These are phyloP conservation scores for Aphanomyces invadans DNA, from an alignment of 352 stramenopile genomes.

Conservation along the genomic window DNA sequence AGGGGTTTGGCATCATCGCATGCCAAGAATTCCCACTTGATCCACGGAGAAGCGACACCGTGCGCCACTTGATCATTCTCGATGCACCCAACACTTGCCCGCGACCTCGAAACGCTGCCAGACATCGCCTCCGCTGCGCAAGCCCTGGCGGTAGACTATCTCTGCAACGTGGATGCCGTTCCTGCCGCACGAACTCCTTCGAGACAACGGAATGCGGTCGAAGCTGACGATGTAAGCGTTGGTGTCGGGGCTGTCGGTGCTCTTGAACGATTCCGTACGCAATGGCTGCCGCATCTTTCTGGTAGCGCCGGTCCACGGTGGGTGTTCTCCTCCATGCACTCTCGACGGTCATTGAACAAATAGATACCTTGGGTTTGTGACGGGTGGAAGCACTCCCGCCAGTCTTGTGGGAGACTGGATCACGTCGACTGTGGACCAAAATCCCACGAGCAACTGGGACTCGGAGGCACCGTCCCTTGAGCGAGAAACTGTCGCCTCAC, in stretches of 20 bases:
- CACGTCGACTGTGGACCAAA: constrained; percentile 18
- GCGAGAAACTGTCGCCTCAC: not conserved
- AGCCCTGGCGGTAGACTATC: not conserved
- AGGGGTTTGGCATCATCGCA: too few relatives aligned
- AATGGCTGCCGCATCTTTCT: constrained; percentile 5
- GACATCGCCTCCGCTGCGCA: not conserved
- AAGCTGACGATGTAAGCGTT: not conserved
- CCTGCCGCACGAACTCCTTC: not conserved
- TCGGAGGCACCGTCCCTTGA: constrained; percentile 3
- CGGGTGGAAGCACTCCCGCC: constrained; percentile 1
- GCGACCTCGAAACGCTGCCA: not conserved
- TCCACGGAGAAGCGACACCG: not conserved
- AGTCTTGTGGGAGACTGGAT: constrained; percentile 17
- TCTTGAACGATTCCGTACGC: constrained; percentile 1
- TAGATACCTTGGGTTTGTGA: constrained; percentile 20
- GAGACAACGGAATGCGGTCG: not conserved
- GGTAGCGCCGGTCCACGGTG: constrained; percentile 7
- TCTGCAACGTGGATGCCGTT: not conserved
- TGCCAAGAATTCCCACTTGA: not conserved
- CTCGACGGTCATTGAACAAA: not conserved
- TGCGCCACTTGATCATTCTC: not conserved
- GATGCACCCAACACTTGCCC: not conserved
- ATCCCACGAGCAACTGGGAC: constrained; percentile 1
- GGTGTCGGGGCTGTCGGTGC: constrained; percentile 1
- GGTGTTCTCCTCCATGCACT: not conserved